Percentiles rank a stretch among this genome's conserved stretches.
Evolutionary conservation across 2,329 filamentous ascomycete genomes (phyloP).

Genomic region (Botrytis paeoniae): DNA sequence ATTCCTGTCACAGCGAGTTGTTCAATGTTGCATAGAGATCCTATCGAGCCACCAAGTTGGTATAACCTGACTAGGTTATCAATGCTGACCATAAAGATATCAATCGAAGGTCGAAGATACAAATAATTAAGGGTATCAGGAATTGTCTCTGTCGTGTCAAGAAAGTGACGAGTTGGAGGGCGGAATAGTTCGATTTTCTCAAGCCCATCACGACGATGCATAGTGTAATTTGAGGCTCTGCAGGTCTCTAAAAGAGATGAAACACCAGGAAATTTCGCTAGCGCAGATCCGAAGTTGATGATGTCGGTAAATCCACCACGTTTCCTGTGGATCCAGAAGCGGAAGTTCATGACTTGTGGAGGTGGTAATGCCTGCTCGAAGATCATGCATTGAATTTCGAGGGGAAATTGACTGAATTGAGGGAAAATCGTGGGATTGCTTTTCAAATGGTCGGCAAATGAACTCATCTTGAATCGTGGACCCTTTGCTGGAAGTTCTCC

Average conservation of each 20-base stretch:
- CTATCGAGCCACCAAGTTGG: neutral
- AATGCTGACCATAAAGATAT: neutral
- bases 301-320: neutral
- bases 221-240: neutral
- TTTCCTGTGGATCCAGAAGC: neutral
- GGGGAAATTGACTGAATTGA: neutral
- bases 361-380: neutral
- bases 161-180: neutral
- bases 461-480: accelerated
- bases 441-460: too few species aligned
- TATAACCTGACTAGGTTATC: neutral
- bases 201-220: neutral
- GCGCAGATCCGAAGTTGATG: neutral
- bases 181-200: neutral
- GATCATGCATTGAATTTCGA: neutral
- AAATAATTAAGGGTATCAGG: neutral
- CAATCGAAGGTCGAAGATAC: neutral
- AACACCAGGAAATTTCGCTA: neutral
- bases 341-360: neutral
- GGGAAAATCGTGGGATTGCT: neutral
- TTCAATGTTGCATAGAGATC: neutral
- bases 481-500: neutral
- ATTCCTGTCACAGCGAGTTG: neutral
- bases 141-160: neutral
- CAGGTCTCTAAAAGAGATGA: neutral